Conservation (phyloP, 805 yeast species). For the Ogataea methylovora region DNA sequence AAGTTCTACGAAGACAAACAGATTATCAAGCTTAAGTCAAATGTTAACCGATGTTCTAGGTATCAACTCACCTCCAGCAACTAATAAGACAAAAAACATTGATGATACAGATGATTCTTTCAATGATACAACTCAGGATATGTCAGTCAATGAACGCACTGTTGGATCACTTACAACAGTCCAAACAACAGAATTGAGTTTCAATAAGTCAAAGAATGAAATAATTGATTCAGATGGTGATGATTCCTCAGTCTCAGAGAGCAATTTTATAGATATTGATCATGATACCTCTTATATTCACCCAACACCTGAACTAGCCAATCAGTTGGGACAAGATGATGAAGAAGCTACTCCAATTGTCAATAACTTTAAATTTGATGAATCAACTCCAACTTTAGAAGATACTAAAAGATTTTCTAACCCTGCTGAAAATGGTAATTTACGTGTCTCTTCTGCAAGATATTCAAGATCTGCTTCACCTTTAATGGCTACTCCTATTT, state of each 20-base stretch:
- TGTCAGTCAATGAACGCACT: background rate
- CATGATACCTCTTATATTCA: too few relatives aligned
- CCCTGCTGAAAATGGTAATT: constrained; percentile 10
- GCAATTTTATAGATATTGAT: constrained; percentile 16
- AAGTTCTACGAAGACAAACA: constrained; percentile 1
- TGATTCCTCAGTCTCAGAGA: constrained; percentile 15
- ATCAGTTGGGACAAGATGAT: background rate
- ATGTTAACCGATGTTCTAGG: constrained; percentile 9
- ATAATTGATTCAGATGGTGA: background rate
- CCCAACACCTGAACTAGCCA: too few relatives aligned
- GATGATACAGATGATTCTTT: background rate
- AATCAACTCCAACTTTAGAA: constrained; percentile 7
- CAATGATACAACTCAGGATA: background rate
- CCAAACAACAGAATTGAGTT: background rate
- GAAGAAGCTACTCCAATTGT: constrained; percentile 1
- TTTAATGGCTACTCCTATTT: constrained; percentile 10
- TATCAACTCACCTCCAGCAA: background rate
- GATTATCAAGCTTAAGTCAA: constrained; percentile 6
- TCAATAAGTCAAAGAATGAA: background rate
- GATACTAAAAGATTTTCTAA: constrained; percentile 13
- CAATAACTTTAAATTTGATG: constrained; percentile 2
- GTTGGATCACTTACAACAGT: background rate
- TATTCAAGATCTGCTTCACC: constrained; percentile 10
- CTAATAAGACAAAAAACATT: background rate
- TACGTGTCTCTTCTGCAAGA: constrained; percentile 9